A percentile compares a stretch with the other conserved stretches of the same genome.
Evolutionary conservation across 2,329 filamentous ascomycete species (phyloP).

Genomic region (Coleophoma cylindrospora): DNA sequence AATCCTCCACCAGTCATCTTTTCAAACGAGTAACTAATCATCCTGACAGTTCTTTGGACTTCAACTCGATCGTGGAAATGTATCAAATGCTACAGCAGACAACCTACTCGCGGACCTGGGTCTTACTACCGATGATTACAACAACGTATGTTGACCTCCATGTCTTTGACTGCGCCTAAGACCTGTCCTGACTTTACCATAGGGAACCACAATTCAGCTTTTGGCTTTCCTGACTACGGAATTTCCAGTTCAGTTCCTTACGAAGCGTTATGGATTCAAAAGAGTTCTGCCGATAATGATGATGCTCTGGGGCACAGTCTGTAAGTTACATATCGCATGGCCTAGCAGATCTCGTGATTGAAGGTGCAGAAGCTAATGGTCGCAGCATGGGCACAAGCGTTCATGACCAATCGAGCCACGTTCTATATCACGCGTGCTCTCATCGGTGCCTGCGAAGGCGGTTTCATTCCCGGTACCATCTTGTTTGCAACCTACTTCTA

Average conservation of each 20-base stretch:
- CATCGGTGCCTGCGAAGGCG: conserved; percentile 48
- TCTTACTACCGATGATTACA: conserved; percentile 47
- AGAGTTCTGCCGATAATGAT: conserved; percentile 49
- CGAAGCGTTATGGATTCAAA: conserved; percentile 53
- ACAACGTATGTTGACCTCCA: conserved; percentile 34
- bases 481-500: conserved; percentile 71
- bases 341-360: no score
- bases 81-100: conserved; percentile 57
- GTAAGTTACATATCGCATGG: conserved; percentile 18
- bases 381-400: conserved; percentile 42
- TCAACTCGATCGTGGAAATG: conserved; percentile 59
- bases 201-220: conserved; percentile 50
- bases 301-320: conserved; percentile 43
- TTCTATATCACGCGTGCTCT: conserved; percentile 48
- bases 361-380: conserved; percentile 22
- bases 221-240: conserved; percentile 49
- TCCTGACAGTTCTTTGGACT: conserved; percentile 51
- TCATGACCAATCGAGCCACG: conserved; percentile 38
- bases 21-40: conserved; percentile 31
- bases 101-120: conserved; percentile 51
- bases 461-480: conserved; percentile 55
- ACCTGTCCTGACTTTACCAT: not conserved
- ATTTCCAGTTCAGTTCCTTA: conserved; percentile 52
- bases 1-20: conserved; percentile 1
- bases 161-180: no score